These are phyloP conservation scores for Mediolabrus comicus DNA, from an alignment of 108 stramenopile species.

Conservation along the genomic window DNA sequence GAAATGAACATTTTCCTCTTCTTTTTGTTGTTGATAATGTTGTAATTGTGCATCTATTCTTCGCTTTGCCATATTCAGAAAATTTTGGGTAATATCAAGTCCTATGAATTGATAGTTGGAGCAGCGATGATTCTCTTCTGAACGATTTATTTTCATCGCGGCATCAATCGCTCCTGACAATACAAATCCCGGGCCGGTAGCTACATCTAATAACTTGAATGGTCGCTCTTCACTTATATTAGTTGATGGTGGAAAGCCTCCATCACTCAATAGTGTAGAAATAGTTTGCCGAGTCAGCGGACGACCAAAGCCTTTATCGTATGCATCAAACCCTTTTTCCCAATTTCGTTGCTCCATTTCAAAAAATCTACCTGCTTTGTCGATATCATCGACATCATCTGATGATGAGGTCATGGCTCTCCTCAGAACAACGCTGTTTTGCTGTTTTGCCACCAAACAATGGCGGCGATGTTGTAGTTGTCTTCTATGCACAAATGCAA, in stretches of 20 bases:
- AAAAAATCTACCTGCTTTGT: conserved; percentile 28
- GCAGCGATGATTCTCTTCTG: conserved; percentile 5
- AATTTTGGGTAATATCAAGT: conserved; percentile 46
- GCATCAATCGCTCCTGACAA: conserved; percentile 28
- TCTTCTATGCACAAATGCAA: not conserved
- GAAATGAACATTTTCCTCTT: conserved; percentile 13
- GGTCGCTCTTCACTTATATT: not conserved
- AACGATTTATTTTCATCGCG: not conserved
- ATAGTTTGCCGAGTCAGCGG: conserved; percentile 41
- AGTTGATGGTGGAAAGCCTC: conserved; percentile 24
- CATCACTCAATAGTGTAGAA: conserved; percentile 34
- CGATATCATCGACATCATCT: conserved; percentile 2
- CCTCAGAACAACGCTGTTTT: too few species aligned
- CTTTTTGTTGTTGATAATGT: conserved; percentile 4
- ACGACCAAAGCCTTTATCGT: conserved; percentile 44
- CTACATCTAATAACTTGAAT: conserved; percentile 41
- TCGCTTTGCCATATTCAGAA: conserved; percentile 38
- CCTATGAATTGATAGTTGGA: conserved; percentile 40
- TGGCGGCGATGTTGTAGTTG: not conserved
- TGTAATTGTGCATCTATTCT: conserved; percentile 32
- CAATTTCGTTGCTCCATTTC: conserved; percentile 48
- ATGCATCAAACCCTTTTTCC: conserved; percentile 41
- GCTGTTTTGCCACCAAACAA: not conserved
- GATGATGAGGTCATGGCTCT: not conserved
- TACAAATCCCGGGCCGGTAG: conserved; percentile 45